Conservation (phyloP, 2,329 filamentous ascomycete genomes). For the Cordyceps farinosa region DNA sequence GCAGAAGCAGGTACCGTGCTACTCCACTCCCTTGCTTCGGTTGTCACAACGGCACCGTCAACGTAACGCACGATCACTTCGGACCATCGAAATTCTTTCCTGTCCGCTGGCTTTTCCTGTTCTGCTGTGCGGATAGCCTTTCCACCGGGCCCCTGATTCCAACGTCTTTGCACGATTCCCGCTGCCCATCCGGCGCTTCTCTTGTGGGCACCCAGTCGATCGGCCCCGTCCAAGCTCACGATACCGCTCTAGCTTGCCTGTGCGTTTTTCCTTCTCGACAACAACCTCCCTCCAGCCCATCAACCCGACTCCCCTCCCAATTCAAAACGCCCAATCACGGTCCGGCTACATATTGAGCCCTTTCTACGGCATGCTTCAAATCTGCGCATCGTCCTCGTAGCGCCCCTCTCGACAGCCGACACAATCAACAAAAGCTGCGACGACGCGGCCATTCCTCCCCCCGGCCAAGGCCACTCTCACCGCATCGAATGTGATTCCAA, state of each 20-base stretch:
- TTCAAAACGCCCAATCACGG: background rate
- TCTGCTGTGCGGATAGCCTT: background rate
- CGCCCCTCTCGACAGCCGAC: background rate
- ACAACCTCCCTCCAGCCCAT: background rate
- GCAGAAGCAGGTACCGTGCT: conserved; percentile 13
- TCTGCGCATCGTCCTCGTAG: background rate
- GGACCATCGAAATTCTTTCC: background rate
- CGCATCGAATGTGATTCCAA: conserved; percentile 12
- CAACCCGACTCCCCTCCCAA: background rate
- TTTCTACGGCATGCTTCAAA: background rate
- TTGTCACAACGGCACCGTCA: conserved; percentile 14
- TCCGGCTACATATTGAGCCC: background rate
- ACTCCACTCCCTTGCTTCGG: conserved; percentile 16
- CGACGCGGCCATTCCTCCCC: background rate
- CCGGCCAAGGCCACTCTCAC: background rate
- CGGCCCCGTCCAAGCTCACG: conserved; percentile 9
- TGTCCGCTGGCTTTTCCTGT: background rate
- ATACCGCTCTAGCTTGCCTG: background rate
- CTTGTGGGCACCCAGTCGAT: background rate
- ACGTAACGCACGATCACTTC: background rate
- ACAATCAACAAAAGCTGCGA: background rate
- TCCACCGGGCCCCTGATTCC: background rate
- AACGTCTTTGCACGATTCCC: background rate
- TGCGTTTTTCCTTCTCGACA: background rate
- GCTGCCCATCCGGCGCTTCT: background rate